Evolutionary conservation across 2,329 filamentous ascomycete species (phyloP), one percentile per base, ranked within the genome.

Genomic region (Emydomyces testavorans): DNA sequence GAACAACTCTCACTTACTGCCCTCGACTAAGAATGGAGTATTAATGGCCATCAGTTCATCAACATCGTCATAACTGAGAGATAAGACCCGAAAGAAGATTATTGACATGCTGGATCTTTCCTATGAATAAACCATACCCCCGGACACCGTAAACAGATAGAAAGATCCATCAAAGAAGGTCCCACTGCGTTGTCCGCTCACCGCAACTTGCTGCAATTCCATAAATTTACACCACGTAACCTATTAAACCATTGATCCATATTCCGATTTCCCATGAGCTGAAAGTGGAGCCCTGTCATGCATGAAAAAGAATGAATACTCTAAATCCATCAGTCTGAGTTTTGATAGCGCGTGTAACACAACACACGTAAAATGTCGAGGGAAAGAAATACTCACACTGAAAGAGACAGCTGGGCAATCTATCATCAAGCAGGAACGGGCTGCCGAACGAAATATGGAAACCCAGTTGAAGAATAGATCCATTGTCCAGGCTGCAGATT

Each of bases 401-500:
- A 47, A 36, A 26, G 28, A 34, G 8, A 11, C 37, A 2, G 16
- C 26, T n/a, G 29, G 36, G 2, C 6, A 26, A n/a, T 5, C 11
- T 1, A 4, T 6, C 20, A 24, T 31, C 36, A 48, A 15, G 46
- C 28, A 21, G 31, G 20, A 21, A 26, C 26, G 2, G 36, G 24
- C 6, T 52, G 48, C 6, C 50, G 50, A 39, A 52, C 35, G 26
- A 44, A 52, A 24, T 52, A 52, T 24, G 48, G 48, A 26, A 34
- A 52, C n/a, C 50, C 50, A 5, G 31, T 41, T 11, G 35, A 26
- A 3, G 43, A 41, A 34, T 52, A 46, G 24, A 40, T 21, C 62
- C 62, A 64, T 6, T 52, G 42, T 5, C 62, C 62, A 6, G 61
- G 61, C 41, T 59, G 56, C 29, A 57, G 53, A 21, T 56, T 53